These are phyloP conservation scores for Chalaropsis thielavioides DNA, from an alignment of 2,329 filamentous ascomycete species.

Conservation along the genomic window DNA sequence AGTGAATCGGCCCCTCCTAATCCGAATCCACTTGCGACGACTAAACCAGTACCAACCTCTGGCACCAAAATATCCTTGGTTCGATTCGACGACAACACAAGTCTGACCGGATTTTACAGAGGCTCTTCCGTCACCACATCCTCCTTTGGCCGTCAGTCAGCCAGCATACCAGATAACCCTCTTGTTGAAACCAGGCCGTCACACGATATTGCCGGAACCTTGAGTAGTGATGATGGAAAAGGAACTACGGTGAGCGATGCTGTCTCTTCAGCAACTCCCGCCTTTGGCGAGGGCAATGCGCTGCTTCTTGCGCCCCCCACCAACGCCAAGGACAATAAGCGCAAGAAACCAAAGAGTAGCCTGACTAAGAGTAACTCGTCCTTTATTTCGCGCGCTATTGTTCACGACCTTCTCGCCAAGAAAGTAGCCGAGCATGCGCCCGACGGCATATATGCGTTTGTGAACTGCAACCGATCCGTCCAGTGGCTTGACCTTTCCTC, in stretches of 20 bases:
- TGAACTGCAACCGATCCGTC: constrained; percentile 87
- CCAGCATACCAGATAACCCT: constrained; percentile 47
- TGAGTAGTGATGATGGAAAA: constrained; percentile 43
- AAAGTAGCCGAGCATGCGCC: constrained; percentile 62
- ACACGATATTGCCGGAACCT: constrained; percentile 38
- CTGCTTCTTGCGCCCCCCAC: constrained; percentile 44
- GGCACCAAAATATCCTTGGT: constrained; percentile 76
- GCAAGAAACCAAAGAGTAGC: constrained; percentile 91
- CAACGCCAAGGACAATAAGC: constrained; percentile 60
- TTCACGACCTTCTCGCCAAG: constrained; percentile 68
- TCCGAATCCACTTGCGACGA: constrained; percentile 80
- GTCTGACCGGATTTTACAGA: constrained; percentile 40
- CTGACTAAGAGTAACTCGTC: constrained; percentile 98
- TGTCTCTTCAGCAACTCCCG: constrained; percentile 37
- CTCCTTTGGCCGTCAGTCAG: constrained; percentile 29
- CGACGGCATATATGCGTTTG: constrained; percentile 79
- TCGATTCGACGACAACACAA: constrained; percentile 48
- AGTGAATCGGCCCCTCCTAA: constrained; percentile 80
- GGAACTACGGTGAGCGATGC: constrained; percentile 39
- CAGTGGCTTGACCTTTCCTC: constrained; percentile 90
- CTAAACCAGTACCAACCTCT: constrained; percentile 63
- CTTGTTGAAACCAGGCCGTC: constrained; percentile 43
- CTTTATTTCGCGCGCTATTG: constrained; percentile 92
- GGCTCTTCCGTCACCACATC: constrained; percentile 38
- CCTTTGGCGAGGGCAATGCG: constrained; percentile 77